Base-by-base conservation (phyloP, 1,284 basidiomycete genomes). In the Pyrrhoderma noxium region DNA sequence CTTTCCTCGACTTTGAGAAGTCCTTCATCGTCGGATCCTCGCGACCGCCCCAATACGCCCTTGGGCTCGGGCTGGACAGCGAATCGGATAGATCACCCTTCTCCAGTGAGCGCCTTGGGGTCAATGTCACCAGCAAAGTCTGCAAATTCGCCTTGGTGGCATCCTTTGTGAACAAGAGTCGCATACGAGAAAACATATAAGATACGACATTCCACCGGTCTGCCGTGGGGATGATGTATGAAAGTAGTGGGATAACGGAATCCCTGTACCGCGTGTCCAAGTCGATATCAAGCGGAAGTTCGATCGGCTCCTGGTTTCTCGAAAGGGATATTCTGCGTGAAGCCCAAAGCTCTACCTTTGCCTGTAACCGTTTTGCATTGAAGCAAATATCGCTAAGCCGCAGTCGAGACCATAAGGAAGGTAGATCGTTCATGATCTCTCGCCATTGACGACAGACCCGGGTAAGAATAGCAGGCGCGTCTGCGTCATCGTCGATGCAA, bases 231-330 rank as follows among this genome's bases (percentile, higher is more conserved):
- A 86, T 64, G 38, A 84, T 68, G 8, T 79, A 80, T 0, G 80
- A 80, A 25, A 86, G 66, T 54, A 86, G 69, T 8, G 82, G 73
- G 2, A 86, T 69, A 35, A 85, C 67, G 51, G 67, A 67, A 56
- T 83, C 76, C 18, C 70, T 61, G 50, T 75, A 68, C 13, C 65
- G 52, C n/a, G 79, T 64, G 23, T 76, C 64, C 52, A 84, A 60
- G 37, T 76, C 67, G 37, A 87, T 68, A 57, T 75, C 70, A 57
- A 85, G 74, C 0, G 69, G 69, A 21, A 84, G 70, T 0, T 75
- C 74, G 11, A 5, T 31, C 5, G 27, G 27, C 27, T 31, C 27
- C 5, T 5, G 27, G 11, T n/a, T n/a, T n/a, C 27, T 31, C 27
- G 27, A 11, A 31, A 31, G 7, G 21, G 38, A 40, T 8, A 62